phyloP scores from a whole-genome alignment of 2,329 filamentous ascomycete species.

The Elsinoe perseae region DNA sequence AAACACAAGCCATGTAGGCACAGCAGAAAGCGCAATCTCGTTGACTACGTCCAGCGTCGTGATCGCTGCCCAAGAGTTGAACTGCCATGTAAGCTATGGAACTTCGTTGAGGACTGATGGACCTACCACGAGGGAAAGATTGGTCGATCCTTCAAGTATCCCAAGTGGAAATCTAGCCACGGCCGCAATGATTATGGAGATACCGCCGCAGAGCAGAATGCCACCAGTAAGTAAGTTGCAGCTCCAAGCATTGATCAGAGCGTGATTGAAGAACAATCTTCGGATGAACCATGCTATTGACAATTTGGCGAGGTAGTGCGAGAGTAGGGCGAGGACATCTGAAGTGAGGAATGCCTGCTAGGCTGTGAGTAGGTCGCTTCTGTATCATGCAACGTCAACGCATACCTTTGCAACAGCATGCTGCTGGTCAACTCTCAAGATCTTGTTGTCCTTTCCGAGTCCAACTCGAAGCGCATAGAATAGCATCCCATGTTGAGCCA shows the following conservation, averaged over 20 bases:
- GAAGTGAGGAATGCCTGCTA: not conserved
- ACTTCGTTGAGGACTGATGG: not conserved
- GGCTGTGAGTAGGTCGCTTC: not conserved
- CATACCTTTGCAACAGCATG: constrained; percentile 5
- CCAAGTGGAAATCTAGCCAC: not conserved
- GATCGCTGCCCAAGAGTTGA: constrained; percentile 12
- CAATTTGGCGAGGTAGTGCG: constrained; percentile 16
- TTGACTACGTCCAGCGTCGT: constrained; percentile 14
- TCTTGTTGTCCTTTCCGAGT: not conserved
- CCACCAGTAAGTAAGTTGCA: constrained; percentile 3
- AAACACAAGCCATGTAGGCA: constrained; percentile 15
- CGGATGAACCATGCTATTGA: constrained; percentile 17
- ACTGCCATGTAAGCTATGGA: not conserved
- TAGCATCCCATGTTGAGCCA: not conserved
- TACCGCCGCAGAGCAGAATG: not conserved
- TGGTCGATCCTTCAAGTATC: not conserved
- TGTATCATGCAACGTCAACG: not conserved
- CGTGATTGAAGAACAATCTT: constrained; percentile 16
- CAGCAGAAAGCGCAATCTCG: constrained; percentile 16
- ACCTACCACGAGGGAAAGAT: constrained; percentile 9
- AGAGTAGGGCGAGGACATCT: constrained; percentile 11
- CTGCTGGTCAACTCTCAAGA: not conserved
- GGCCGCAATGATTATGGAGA: constrained; percentile 7
- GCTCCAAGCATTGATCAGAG: constrained; percentile 3
- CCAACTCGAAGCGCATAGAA: constrained; percentile 8